phyloP scores from a whole-genome alignment of 2,329 filamentous ascomycete genomes.

The Alternaria angustiovoidea region DNA sequence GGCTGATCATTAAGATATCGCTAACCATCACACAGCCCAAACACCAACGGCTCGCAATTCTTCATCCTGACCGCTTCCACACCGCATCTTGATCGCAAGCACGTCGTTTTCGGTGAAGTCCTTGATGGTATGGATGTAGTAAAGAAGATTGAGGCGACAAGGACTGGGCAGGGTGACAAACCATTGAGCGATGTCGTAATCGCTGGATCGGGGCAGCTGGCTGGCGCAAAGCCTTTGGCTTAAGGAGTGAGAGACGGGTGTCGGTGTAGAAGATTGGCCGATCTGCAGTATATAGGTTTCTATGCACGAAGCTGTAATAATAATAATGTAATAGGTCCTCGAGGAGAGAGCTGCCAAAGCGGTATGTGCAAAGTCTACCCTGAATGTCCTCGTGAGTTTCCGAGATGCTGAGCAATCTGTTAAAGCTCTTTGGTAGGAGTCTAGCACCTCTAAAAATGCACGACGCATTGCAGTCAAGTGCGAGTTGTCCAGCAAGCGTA shows the following conservation, averaged over 20 bases:
- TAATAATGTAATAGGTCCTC: not conserved
- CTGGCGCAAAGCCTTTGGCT: constrained; percentile 14
- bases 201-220: constrained; percentile 14
- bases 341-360: not conserved
- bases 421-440: not conserved
- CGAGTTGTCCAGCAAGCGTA: not conserved
- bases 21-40: constrained; percentile 62
- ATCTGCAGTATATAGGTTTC: not conserved
- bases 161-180: constrained; percentile 38
- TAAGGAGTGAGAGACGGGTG: not conserved
- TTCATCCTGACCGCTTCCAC: constrained; percentile 98
- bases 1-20: not conserved
- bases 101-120: constrained; percentile 92
- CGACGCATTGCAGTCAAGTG: not conserved
- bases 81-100: constrained; percentile 92
- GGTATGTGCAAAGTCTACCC: not conserved
- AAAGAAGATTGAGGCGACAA: constrained; percentile 89
- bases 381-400: not conserved
- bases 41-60: constrained; percentile 96
- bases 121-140: constrained; percentile 91
- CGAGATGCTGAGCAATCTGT: not conserved
- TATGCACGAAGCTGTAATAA: not conserved
- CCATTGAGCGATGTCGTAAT: constrained; percentile 16
- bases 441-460: not conserved
- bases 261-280: not conserved